Percentiles rank a stretch among this genome's conserved stretches.
Conservation (phyloP, 306 rosid species). For the Castanopsis chinensis region DNA sequence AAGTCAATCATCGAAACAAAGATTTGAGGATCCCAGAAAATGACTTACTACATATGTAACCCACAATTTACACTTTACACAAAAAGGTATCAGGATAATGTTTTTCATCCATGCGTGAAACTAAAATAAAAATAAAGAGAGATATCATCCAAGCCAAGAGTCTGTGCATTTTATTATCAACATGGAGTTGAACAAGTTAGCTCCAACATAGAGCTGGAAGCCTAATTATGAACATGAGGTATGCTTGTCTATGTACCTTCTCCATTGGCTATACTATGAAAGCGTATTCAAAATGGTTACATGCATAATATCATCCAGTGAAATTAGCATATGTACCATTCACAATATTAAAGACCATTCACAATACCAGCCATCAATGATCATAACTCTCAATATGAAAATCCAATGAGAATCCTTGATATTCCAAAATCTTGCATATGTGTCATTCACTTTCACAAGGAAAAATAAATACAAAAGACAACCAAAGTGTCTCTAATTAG, state of each 20-base stretch:
- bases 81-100: not conserved
- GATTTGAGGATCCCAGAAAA: not conserved
- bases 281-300: not conserved
- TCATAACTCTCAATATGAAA: too few species aligned
- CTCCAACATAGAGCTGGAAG: not conserved
- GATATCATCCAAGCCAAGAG: conserved; percentile 58
- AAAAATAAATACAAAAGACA: too few species aligned
- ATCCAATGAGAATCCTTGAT: too few species aligned
- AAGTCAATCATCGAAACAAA: not conserved
- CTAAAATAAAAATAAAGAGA: conserved; percentile 94
- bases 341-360: not conserved
- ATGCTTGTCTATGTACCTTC: not conserved
- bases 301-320: not conserved
- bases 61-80: not conserved
- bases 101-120: not conserved
- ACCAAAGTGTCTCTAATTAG: too few species aligned
- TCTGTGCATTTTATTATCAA: not conserved
- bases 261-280: not conserved
- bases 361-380: not conserved
- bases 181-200: not conserved
- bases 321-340: not conserved
- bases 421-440: too few species aligned
- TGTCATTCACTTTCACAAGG: too few species aligned
- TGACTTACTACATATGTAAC: not conserved
- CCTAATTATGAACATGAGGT: not conserved